Evolutionary conservation across 2,329 filamentous ascomycete genomes (phyloP).

Genomic region (Pseudocercospora crystallina): DNA sequence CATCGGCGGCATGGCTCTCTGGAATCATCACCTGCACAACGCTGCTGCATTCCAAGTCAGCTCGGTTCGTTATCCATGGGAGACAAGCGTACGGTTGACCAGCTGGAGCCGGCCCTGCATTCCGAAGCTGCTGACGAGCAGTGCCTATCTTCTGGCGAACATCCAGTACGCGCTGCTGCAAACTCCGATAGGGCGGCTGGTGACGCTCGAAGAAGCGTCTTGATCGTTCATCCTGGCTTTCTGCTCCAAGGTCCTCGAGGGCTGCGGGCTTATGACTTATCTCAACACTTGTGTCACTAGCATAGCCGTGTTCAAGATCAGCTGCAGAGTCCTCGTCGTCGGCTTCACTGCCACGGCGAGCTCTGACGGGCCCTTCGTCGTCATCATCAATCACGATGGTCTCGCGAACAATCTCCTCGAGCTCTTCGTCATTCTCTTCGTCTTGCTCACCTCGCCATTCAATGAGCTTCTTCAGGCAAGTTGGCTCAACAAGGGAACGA

Average conservation of each 20-base stretch:
- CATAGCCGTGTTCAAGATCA: slow-evolving; percentile 22
- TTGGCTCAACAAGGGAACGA: slow-evolving; percentile 55
- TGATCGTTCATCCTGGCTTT: slow-evolving; percentile 28
- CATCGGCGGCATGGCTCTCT: slow-evolving; percentile 9
- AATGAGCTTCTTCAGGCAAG: slow-evolving; percentile 56
- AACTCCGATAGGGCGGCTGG: slow-evolving; percentile 13
- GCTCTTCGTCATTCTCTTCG: slow-evolving; percentile 45
- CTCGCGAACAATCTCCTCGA: slow-evolving; percentile 64
- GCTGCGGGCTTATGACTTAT: slow-evolving; percentile 29
- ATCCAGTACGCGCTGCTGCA: slow-evolving; percentile 16
- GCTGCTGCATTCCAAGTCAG: slow-evolving; percentile 10
- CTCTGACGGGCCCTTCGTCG: slow-evolving; percentile 44
- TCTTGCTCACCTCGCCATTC: slow-evolving; percentile 63
- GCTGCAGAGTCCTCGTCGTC: slow-evolving; percentile 24
- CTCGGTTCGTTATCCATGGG: not conserved
- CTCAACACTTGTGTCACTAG: slow-evolving; percentile 31
- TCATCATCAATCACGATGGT: slow-evolving; percentile 65
- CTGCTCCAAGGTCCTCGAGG: slow-evolving; percentile 30
- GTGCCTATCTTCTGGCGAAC: slow-evolving; percentile 24
- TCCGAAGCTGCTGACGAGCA: slow-evolving; percentile 22
- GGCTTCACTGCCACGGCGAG: slow-evolving; percentile 14
- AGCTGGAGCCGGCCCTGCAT: slow-evolving; percentile 5
- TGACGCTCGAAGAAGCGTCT: slow-evolving; percentile 21
- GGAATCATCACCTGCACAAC: slow-evolving; percentile 20
- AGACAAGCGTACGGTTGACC: slow-evolving; percentile 10